Percentiles rank a stretch among this genome's conserved stretches.
Evolutionary conservation across 2,329 filamentous ascomycete genomes (phyloP).

Genomic region (Septoria linicola): DNA sequence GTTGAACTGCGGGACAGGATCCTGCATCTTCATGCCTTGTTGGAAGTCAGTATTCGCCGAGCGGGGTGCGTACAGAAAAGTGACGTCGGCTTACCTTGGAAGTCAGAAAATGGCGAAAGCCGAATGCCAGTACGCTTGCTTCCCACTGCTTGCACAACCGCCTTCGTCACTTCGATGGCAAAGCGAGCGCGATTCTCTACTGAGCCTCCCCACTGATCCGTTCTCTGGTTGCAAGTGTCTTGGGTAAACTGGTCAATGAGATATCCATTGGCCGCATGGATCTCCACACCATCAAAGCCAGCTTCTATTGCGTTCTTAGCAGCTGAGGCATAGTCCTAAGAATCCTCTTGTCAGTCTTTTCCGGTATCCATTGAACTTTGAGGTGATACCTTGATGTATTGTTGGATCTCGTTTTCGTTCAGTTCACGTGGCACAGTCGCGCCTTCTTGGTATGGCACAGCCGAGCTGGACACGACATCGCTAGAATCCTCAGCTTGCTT

Average conservation of each 20-base stretch:
- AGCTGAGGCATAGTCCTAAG: constrained; percentile 45
- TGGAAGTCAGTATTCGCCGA: no score
- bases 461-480: constrained; percentile 36
- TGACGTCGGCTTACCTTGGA: constrained; percentile 42
- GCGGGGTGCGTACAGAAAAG: neutral
- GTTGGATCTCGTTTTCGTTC: constrained; percentile 48
- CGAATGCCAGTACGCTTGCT: constrained; percentile 52
- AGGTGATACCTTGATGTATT: constrained; percentile 24
- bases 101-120: constrained; percentile 58
- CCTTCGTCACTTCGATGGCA: constrained; percentile 54
- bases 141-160: constrained; percentile 47
- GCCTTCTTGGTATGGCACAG: constrained; percentile 30
- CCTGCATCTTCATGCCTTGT: constrained; percentile 57
- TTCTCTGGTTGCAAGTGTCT: constrained; percentile 51
- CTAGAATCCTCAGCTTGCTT: constrained; percentile 22
- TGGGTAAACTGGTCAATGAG: constrained; percentile 55
- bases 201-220: constrained; percentile 53
- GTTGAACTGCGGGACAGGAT: constrained; percentile 62
- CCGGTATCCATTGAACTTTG: no score
- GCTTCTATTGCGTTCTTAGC: constrained; percentile 55
- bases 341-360: constrained; percentile 44
- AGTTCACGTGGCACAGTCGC: constrained; percentile 30
- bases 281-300: constrained; percentile 56
- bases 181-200: constrained; percentile 56
- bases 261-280: constrained; percentile 54